These are phyloP conservation scores for Clarkia xantiana DNA, from an alignment of 345 rosid species.

Conservation along the genomic window DNA sequence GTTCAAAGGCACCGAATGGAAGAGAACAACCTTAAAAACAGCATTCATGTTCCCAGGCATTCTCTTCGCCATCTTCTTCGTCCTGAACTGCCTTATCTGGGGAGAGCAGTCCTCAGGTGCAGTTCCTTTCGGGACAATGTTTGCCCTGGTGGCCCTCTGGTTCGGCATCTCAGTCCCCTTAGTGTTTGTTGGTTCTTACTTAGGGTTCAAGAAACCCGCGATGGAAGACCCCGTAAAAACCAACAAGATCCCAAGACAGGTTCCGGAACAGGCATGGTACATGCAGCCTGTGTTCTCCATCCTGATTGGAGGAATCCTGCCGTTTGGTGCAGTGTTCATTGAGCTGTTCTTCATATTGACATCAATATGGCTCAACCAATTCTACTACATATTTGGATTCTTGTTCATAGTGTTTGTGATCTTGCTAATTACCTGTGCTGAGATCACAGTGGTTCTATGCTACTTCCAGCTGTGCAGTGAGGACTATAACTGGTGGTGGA, in stretches of 20 bases:
- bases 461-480: constrained; percentile 32
- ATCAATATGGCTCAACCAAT: constrained; percentile 26
- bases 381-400: constrained; percentile 29
- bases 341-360: constrained; percentile 32
- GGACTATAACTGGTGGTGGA: constrained; percentile 35
- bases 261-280: constrained; percentile 32
- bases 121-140: constrained; percentile 29
- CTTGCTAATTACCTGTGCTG: constrained; percentile 24
- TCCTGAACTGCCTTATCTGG: constrained; percentile 24
- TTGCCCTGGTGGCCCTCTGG: constrained; percentile 32
- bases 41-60: constrained; percentile 30
- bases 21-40: constrained; percentile 23
- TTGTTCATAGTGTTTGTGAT: constrained; percentile 24
- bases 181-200: constrained; percentile 27
- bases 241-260: constrained; percentile 24
- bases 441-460: constrained; percentile 25
- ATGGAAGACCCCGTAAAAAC: constrained; percentile 28
- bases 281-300: constrained; percentile 24
- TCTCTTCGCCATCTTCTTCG: constrained; percentile 22
- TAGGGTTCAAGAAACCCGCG: constrained; percentile 26
- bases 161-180: constrained; percentile 28
- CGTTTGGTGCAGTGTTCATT: constrained; percentile 24
- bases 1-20: constrained; percentile 30
- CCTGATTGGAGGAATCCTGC: constrained; percentile 26
- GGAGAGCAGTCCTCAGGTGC: constrained; percentile 33